Evolutionary conservation across 2,329 filamentous ascomycete genomes (phyloP), one percentile per base, ranked within the genome.

Genomic region (Phyllosticta citriasiana): DNA sequence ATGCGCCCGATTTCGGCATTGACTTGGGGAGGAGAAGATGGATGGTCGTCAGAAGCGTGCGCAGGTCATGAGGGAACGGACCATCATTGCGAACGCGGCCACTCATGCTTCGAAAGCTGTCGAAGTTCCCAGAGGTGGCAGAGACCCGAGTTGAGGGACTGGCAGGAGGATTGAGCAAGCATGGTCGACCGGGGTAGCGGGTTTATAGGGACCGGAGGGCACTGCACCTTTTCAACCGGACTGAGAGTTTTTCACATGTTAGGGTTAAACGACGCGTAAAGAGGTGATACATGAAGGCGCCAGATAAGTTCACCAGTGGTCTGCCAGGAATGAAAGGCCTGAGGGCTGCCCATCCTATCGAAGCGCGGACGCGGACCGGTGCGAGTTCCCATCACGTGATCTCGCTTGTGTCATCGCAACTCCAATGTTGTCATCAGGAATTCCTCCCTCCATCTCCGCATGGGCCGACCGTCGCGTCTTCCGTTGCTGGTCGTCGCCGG

Each of bases 1-100:
- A 60, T 7, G 53, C 53, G 25, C 53, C 59, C 40, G 53, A 56
- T n/a, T 53, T 56, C 3, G 59, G 59, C 8, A 60, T 12, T 25
- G 59, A 56, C 6, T 22, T 4, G 12, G 59, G 59, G 4, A 60
- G 40, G 22, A 26, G 12, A 19, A 40, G 9, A 12, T 26, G 47
- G 7, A 60, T 24, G 14, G 30, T 60, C 35, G 59, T 52, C 12
- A 60, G 53, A 9, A 60, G 59, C 9, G 40, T 47, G 7, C 53
- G 59, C n/a, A 60, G 40, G 27, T 53, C 26, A 22, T 56, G 35
- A 6, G 57, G 27, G 5, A 40, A 51, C 24, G 30, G 57, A n/a
- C 14, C 40, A 47, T 47, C 40, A 3, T n/a, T 47, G 40, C 40
- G 40, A 47, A 16, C 14, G 16, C 40, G 14, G 16, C 16, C 40